These are phyloP conservation scores for Albophoma yamanashiensis DNA, from an alignment of 2,329 filamentous ascomycete genomes.

Conservation along the genomic window DNA sequence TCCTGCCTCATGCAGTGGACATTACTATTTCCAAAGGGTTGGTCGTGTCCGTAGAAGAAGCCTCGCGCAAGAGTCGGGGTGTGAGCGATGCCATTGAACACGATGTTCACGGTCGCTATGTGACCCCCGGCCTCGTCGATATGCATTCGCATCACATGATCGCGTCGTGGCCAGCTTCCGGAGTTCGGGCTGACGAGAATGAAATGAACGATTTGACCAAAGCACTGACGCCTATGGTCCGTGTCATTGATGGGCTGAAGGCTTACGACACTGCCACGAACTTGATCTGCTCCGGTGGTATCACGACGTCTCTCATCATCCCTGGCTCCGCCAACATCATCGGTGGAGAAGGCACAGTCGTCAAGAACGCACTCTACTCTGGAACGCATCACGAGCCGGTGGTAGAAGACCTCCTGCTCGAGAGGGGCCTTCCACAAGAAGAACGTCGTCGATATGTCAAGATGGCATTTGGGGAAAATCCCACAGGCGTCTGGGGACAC, in stretches of 20 bases:
- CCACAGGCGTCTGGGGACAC: not conserved
- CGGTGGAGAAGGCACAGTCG: not conserved
- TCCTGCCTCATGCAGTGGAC: not conserved
- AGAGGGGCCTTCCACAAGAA: not conserved
- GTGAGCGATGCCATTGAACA: conserved; percentile 10
- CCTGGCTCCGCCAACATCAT: not conserved
- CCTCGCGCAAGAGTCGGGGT: not conserved
- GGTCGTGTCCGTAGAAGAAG: not conserved
- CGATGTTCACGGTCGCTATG: conserved; percentile 24
- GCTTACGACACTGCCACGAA: not conserved
- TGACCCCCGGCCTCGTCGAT: conserved; percentile 33
- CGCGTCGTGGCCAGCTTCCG: conserved; percentile 20
- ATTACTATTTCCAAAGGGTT: not conserved
- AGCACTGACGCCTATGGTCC: not conserved
- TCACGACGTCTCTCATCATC: not conserved
- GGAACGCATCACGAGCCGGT: not conserved
- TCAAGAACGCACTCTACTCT: not conserved
- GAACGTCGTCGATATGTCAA: not conserved
- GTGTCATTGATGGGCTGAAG: not conserved
- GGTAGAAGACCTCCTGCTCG: not conserved
- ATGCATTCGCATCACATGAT: conserved; percentile 33
- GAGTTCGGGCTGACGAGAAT: conserved; percentile 4
- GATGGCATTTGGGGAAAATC: not conserved
- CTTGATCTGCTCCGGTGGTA: not conserved
- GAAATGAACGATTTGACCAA: not conserved